Base-by-base conservation (phyloP, 2,329 filamentous ascomycete genomes). In the Malbranchea zuffiana region DNA sequence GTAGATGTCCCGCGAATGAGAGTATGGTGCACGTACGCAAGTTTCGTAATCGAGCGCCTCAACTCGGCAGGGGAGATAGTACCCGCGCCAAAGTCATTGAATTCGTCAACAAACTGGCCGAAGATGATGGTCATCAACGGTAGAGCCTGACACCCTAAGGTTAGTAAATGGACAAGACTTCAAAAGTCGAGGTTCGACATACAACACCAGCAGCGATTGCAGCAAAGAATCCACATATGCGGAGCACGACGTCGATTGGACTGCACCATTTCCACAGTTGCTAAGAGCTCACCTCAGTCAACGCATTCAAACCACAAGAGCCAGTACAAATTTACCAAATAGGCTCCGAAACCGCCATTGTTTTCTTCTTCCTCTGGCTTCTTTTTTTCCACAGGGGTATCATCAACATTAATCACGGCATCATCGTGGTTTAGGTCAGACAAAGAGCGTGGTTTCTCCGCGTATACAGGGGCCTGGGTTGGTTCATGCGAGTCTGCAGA, bases 41-140 rank as follows among this genome's bases (percentile, higher is more conserved):
- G 57, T 30, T 56, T 55, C 39, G 55, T 55, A 19, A 62, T 46
- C 19, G 61, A 51, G n/a, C 51, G 49, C 3, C 59, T 56, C 37
- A 63, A 66, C 15, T 54, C 47, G 1, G 52, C 54, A 2, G 54
- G 51, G 2, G 50, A 40, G 7, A 56, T 49, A 1, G 32, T 20
- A 1, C 59, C 62, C 1, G 49, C 50, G 2, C 51, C 56, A 24
- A 62, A 69, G 18, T 61, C 53, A 31, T 61, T 69, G 43, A 71
- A 68, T 25, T 58, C 47, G 3, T 60, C 63, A 3, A 68, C 62
- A 30, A 68, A 69, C 35, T 61, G 56, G 7, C 69, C 69, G 44
- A 72, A 72, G 3, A 73, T 53, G n/a, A 72, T 41, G 42, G 67
- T 61, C 62, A 71, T 69, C 17, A 71, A 44, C 0, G 69, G 66